Conservation (phyloP, 306 rosid genomes). For the Hippophae rhamnoides region DNA sequence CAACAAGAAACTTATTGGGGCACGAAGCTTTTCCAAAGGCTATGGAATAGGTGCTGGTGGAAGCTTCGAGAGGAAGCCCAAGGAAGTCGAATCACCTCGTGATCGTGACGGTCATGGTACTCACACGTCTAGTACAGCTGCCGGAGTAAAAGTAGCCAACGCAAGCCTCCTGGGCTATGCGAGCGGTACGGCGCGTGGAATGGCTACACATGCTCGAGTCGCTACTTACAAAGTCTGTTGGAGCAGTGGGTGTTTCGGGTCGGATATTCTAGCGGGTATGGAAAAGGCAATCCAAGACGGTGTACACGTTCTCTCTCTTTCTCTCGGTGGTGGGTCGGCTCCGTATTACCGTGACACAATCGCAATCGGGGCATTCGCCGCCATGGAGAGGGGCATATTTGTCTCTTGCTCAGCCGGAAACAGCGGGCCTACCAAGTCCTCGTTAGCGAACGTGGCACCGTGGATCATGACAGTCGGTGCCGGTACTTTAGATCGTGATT, state of each 20-base stretch:
- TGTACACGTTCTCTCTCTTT: constrained; percentile 68
- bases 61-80: constrained; percentile 18
- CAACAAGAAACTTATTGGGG: constrained; percentile 85
- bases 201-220: constrained; percentile 65
- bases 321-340: constrained; percentile 73
- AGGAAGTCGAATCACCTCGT: constrained; percentile 49
- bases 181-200: constrained; percentile 65
- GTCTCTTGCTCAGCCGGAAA: constrained; percentile 93
- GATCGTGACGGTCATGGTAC: constrained; percentile 89
- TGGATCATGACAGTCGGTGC: constrained; percentile 99
- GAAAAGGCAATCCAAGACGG: constrained; percentile 69
- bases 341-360: constrained; percentile 65
- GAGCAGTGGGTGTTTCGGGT: constrained; percentile 66
- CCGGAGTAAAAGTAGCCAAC: constrained; percentile 54
- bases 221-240: constrained; percentile 73
- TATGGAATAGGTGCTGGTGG: constrained; percentile 53
- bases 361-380: constrained; percentile 72
- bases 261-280: constrained; percentile 74
- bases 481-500: constrained; percentile 79
- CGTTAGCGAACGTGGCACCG: constrained; percentile 81
- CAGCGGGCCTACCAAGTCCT: constrained; percentile 62
- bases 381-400: constrained; percentile 60
- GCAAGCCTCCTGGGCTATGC: constrained; percentile 77
- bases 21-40: constrained; percentile 72
- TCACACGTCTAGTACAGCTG: constrained; percentile 87